Conservation (phyloP, 768 basidiomycete species). For the Collybia sordida region DNA sequence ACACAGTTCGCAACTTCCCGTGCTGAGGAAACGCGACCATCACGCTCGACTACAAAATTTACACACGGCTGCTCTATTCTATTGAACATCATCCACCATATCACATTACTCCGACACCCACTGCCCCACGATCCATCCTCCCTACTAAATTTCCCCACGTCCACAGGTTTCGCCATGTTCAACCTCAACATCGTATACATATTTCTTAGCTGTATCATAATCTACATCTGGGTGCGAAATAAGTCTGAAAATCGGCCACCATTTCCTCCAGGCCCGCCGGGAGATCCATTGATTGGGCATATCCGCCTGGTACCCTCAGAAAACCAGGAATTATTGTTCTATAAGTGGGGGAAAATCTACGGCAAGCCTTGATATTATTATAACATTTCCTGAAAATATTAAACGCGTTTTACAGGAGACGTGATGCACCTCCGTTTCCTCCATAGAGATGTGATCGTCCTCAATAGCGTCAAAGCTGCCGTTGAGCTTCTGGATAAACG, state of each 20-base stretch:
- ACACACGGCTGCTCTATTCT: too few species aligned
- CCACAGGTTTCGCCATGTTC: not conserved
- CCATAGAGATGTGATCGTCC: constrained; percentile 18
- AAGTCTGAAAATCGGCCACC: not conserved
- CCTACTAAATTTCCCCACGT: too few species aligned
- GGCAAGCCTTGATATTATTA: not conserved
- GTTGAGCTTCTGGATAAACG: constrained; percentile 42
- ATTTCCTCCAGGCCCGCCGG: constrained; percentile 7
- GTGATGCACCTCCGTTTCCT: constrained; percentile 17
- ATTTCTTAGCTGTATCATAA: not conserved
- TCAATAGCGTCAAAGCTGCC: constrained; percentile 35
- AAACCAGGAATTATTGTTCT: constrained; percentile 1
- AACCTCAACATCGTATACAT: not conserved
- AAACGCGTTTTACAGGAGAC: constrained; percentile 3
- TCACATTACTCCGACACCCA: too few species aligned
- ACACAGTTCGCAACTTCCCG: too few species aligned
- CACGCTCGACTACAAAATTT: too few species aligned
- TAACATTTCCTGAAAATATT: too few species aligned
- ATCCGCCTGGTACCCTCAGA: constrained; percentile 1
- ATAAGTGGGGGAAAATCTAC: constrained; percentile 7
- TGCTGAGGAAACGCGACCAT: too few species aligned
- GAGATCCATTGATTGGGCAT: constrained; percentile 9
- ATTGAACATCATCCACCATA: too few species aligned
- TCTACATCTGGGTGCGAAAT: not conserved
- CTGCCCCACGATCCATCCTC: too few species aligned